A percentile compares a stretch with the other conserved stretches of the same genome.
These are phyloP conservation scores for Pulveroboletus sp. DNA, from an alignment of 768 basidiomycete genomes.

Conservation along the genomic window DNA sequence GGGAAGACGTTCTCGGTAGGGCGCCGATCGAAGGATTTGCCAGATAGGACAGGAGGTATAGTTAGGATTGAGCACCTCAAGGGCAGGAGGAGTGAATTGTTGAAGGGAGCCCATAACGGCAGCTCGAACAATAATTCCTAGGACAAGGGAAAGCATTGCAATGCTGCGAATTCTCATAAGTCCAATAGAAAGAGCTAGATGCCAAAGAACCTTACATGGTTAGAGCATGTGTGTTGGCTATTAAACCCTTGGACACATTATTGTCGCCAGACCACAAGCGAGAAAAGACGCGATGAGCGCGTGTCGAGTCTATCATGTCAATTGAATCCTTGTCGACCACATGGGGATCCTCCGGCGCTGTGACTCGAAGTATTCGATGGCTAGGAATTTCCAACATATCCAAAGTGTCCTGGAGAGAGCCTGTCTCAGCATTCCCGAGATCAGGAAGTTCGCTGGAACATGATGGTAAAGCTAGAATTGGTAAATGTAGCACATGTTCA, in stretches of 20 bases:
- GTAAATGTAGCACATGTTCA: constrained; percentile 51
- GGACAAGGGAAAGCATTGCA: constrained; percentile 63
- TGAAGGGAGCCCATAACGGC: constrained; percentile 22
- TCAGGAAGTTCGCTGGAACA: constrained; percentile 20
- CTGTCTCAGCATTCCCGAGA: constrained; percentile 23
- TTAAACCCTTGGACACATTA: constrained; percentile 30
- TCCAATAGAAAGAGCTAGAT: constrained; percentile 4
- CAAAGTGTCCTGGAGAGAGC: constrained; percentile 38
- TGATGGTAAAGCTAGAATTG: constrained; percentile 39
- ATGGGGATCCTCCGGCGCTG: constrained; percentile 27
- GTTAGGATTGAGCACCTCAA: constrained; percentile 17
- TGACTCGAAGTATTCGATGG: constrained; percentile 38
- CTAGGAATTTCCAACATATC: constrained; percentile 39
- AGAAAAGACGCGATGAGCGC: constrained; percentile 43
- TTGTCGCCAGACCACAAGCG: constrained; percentile 38
- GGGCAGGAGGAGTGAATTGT: constrained; percentile 14
- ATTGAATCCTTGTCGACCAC: constrained; percentile 48
- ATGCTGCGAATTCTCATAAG: constrained; percentile 41
- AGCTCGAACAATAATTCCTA: constrained; percentile 43
- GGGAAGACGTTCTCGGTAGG: constrained; percentile 36
- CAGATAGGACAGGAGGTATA: constrained; percentile 33
- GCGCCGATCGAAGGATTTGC: constrained; percentile 38
- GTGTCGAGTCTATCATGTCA: constrained; percentile 38
- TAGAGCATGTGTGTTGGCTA: constrained; percentile 52
- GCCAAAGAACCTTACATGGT: constrained; percentile 51